phyloP scores from a whole-genome alignment of 1,139 yeast genomes.

The Protomyces macrosporus region DNA sequence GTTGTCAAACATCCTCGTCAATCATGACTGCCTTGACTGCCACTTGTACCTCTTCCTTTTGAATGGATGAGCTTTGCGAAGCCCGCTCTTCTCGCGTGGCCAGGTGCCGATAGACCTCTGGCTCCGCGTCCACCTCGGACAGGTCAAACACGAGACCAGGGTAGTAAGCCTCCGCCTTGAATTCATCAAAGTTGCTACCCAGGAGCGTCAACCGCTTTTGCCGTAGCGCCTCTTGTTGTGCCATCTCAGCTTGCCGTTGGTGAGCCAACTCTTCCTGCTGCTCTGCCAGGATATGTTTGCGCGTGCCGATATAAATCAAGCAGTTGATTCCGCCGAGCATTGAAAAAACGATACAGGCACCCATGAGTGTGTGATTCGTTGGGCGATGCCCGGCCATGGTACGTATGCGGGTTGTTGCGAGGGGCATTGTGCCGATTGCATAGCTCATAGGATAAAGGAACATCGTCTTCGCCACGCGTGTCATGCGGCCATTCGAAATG shows the following conservation, averaged over 20 bases:
- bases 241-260: neutral
- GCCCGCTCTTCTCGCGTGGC: neutral
- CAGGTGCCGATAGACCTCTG: too few relatives aligned
- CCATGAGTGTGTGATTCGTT: neutral
- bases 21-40: neutral
- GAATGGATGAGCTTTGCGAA: neutral
- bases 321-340: slow-evolving; percentile 3
- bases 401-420: neutral
- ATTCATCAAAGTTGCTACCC: neutral
- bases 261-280: neutral
- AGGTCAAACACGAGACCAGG: neutral
- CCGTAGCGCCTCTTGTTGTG: neutral
- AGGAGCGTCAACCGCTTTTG: neutral
- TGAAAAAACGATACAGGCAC: neutral
- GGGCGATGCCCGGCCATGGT: neutral
- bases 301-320: neutral
- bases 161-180: neutral
- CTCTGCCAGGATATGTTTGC: neutral
- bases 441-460: neutral
- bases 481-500: neutral
- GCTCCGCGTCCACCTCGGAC: neutral
- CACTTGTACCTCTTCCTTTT: neutral
- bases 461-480: slow-evolving; percentile 6
- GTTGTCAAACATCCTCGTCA: neutral
- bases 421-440: neutral